Evolutionary conservation across 2,329 filamentous ascomycete species (phyloP).

Genomic region (Aureobasidium sp.): DNA sequence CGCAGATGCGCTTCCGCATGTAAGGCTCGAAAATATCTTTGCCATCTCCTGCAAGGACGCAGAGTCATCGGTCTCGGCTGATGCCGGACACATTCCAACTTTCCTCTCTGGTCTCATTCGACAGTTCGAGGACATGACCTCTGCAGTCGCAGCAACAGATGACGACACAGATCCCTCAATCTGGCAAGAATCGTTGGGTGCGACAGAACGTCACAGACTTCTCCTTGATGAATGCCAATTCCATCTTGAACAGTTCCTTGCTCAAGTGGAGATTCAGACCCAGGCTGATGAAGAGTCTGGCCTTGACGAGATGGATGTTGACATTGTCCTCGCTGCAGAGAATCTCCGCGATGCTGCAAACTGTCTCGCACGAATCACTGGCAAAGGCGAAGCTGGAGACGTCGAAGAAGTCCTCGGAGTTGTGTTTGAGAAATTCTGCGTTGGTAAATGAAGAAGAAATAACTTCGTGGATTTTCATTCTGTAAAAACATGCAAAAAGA

Average conservation of each 20-base stretch:
- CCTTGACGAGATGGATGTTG: constrained; percentile 44
- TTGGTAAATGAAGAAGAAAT: constrained; percentile 26
- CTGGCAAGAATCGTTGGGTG: constrained; percentile 77
- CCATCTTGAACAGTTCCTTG: constrained; percentile 66
- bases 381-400: constrained; percentile 73
- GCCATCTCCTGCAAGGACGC: constrained; percentile 60
- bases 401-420: constrained; percentile 94
- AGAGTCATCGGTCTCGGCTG: background rate
- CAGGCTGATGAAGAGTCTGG: constrained; percentile 6
- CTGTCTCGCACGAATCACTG: constrained; percentile 78
- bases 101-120: constrained; percentile 60
- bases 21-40: constrained; percentile 41
- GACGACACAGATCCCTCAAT: constrained; percentile 49
- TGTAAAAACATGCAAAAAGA: too few relatives aligned
- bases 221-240: constrained; percentile 64
- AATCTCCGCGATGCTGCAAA: constrained; percentile 73
- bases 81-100: constrained; percentile 49
- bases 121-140: constrained; percentile 63
- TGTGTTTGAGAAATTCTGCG: constrained; percentile 79
- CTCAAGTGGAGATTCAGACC: constrained; percentile 36
- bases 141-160: constrained; percentile 28
- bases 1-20: constrained; percentile 31
- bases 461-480: too few relatives aligned
- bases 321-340: constrained; percentile 87
- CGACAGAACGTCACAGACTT: constrained; percentile 80